Evolutionary conservation across 805 yeast species (phyloP).

Genomic region (Sugiyamaella smithiae): DNA sequence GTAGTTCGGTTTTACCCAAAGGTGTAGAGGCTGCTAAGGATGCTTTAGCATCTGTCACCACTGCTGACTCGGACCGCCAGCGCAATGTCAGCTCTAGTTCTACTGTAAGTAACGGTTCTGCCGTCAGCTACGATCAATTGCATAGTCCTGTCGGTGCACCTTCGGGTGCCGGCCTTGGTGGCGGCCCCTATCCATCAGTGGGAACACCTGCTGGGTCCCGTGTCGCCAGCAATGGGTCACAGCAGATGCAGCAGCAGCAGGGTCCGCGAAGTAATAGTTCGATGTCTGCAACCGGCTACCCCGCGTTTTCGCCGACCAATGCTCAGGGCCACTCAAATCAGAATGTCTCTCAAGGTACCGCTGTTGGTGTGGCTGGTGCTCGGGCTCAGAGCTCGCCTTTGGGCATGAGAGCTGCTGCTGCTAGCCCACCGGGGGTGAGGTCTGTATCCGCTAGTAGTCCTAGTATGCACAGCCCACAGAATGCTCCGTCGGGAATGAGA

Average conservation of each 20-base stretch:
- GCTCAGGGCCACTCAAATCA: not conserved
- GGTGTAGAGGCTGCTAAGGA: conserved; percentile 5
- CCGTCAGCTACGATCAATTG: conserved; percentile 8
- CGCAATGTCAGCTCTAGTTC: not conserved
- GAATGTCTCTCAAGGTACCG: not conserved
- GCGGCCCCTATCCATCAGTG: not conserved
- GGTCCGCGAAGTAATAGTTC: not conserved
- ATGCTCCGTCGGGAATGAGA: not conserved
- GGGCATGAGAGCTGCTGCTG: not conserved
- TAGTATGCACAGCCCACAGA: conserved; percentile 13
- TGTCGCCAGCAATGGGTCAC: not conserved
- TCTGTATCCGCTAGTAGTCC: conserved; percentile 10
- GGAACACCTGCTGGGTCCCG: not conserved
- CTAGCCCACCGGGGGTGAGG: conserved; percentile 4
- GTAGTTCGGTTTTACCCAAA: conserved; percentile 15
- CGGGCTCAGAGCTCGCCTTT: not conserved
- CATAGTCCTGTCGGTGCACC: conserved; percentile 9
- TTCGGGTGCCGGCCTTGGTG: conserved; percentile 1
- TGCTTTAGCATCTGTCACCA: not conserved
- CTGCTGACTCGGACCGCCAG: not conserved
- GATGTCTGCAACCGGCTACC: not conserved
- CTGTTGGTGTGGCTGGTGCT: not conserved
- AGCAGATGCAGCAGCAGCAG: not conserved
- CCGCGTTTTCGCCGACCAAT: not conserved
- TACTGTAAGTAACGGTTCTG: not conserved